These are phyloP conservation scores for Solanum tacnaense DNA, from an alignment of 257 asterid species.

Conservation along the genomic window DNA sequence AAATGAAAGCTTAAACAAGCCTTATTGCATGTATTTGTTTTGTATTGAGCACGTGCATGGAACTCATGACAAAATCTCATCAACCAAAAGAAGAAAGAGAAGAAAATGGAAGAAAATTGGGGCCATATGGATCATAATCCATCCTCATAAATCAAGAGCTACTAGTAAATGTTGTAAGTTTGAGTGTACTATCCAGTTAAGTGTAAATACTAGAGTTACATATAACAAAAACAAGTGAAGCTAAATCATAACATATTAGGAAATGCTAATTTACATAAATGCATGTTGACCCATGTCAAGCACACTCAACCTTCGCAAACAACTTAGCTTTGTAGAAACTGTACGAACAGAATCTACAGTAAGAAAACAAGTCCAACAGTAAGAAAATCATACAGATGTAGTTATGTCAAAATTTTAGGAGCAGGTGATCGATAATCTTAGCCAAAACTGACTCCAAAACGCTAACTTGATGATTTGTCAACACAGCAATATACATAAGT, in stretches of 20 bases:
- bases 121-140: not conserved
- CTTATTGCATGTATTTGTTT: not conserved
- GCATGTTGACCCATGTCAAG: not conserved
- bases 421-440: not conserved
- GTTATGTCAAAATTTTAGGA: not conserved
- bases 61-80: not conserved
- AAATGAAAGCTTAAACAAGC: not conserved
- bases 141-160: not conserved
- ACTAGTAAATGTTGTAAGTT: not conserved
- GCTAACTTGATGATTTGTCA: not conserved
- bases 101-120: not conserved
- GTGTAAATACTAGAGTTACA: not conserved
- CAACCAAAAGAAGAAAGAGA: not conserved
- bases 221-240: not conserved
- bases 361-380: not conserved
- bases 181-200: not conserved
- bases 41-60: not conserved
- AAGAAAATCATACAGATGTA: not conserved
- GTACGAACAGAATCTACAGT: not conserved
- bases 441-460: not conserved
- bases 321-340: not conserved
- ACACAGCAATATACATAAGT: not conserved
- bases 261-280: not conserved
- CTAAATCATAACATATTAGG: not conserved
- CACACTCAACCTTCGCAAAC: not conserved